Evolutionary conservation across 805 yeast genomes (phyloP).

Genomic region (Starmerella vaccinii): DNA sequence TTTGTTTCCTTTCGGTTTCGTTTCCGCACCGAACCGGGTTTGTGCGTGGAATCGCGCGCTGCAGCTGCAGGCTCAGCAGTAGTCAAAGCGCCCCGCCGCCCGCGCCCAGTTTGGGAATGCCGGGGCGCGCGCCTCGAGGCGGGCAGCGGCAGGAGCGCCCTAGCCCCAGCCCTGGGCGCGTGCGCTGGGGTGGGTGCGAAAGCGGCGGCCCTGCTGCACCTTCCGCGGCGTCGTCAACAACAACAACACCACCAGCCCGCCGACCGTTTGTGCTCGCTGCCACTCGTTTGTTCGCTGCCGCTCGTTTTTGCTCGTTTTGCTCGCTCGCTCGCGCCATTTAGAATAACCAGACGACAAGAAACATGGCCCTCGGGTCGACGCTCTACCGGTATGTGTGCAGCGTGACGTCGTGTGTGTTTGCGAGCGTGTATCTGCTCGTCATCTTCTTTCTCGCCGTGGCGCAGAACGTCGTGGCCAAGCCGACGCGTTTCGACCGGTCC

Average conservation of each 20-base stretch:
- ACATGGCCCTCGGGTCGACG: slow-evolving; percentile 3
- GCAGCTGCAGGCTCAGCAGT: too few relatives aligned
- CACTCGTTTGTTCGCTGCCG: too few relatives aligned
- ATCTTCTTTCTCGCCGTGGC: slow-evolving; percentile 25
- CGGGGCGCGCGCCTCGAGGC: background rate
- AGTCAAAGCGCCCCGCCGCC: too few relatives aligned
- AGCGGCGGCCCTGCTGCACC: too few relatives aligned
- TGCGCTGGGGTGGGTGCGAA: too few relatives aligned
- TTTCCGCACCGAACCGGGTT: background rate
- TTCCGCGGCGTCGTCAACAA: too few relatives aligned
- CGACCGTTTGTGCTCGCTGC: too few relatives aligned
- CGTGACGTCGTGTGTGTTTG: slow-evolving; percentile 25
- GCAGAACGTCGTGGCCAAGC: slow-evolving; percentile 5
- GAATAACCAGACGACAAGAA: too few relatives aligned
- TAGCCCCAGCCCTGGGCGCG: background rate
- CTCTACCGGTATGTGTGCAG: slow-evolving; percentile 3
- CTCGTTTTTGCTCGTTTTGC: too few relatives aligned
- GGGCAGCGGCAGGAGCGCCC: background rate
- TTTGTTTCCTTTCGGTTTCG: background rate
- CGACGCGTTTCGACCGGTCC: slow-evolving; percentile 11
- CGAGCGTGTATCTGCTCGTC: slow-evolving; percentile 21
- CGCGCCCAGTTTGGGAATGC: background rate
- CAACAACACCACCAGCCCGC: too few relatives aligned
- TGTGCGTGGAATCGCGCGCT: too few relatives aligned
- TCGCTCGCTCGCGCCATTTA: too few relatives aligned